phyloP scores from a whole-genome alignment of 2,329 filamentous ascomycete genomes.

The Escovopsis weberi region DNA sequence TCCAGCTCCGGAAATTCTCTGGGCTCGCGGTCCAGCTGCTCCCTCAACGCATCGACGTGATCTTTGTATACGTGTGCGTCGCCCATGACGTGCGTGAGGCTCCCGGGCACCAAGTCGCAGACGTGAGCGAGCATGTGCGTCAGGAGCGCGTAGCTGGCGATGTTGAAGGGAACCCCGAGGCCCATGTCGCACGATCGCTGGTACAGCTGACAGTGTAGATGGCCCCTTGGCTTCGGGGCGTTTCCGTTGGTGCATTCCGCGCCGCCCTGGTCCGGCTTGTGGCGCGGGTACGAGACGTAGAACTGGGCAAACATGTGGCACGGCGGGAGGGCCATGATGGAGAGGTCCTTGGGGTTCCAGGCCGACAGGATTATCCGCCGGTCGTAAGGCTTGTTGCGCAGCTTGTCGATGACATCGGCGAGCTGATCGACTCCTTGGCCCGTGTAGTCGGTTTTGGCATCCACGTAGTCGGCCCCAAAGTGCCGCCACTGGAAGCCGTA shows the following conservation, averaged over 20 bases:
- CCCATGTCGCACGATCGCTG: constrained; percentile 96
- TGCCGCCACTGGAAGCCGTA: constrained; percentile 99
- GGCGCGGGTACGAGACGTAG: constrained; percentile 62
- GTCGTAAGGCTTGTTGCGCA: constrained; percentile 74
- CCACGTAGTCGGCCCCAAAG: constrained; percentile 82
- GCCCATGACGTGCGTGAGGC: constrained; percentile 88
- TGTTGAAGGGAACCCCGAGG: constrained; percentile 93
- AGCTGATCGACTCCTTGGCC: constrained; percentile 89
- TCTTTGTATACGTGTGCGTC: constrained; percentile 95
- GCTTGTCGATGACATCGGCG: constrained; percentile 74
- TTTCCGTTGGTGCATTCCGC: constrained; percentile 9
- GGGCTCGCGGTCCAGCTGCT: constrained; percentile 69
- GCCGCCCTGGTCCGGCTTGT: constrained; percentile 4
- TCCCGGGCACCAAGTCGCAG: constrained; percentile 71
- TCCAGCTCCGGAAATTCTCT: constrained; percentile 65
- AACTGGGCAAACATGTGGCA: constrained; percentile 98
- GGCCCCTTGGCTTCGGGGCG: constrained; percentile 44
- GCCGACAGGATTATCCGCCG: constrained; percentile 79
- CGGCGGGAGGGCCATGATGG: constrained; percentile 81
- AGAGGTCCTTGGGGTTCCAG: constrained; percentile 83
- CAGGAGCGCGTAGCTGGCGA: constrained; percentile 82
- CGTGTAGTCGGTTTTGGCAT: constrained; percentile 65
- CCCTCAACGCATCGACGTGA: constrained; percentile 73
- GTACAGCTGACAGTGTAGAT: constrained; percentile 78
- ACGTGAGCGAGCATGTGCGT: constrained; percentile 92